Evolutionary conservation across 768 basidiomycete genomes (phyloP).

Genomic region (Termitomyces sp.): DNA sequence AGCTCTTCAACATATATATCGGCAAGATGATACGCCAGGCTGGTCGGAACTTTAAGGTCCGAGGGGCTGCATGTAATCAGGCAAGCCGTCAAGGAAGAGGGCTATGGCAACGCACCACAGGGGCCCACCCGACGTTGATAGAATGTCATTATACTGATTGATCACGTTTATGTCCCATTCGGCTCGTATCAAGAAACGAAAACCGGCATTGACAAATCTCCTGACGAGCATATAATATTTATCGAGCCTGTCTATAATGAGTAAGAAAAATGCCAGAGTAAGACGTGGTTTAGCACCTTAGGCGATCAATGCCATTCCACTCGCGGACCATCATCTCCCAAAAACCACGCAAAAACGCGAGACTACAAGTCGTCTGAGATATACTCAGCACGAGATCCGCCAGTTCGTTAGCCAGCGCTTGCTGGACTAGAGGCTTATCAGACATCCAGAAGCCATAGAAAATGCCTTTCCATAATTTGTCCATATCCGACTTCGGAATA

Average conservation of each 20-base stretch:
- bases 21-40: constrained; percentile 79
- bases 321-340: constrained; percentile 89
- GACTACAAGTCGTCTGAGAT: constrained; percentile 44
- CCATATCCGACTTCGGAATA: constrained; percentile 72
- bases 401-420: constrained; percentile 80
- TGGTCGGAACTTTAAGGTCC: constrained; percentile 67
- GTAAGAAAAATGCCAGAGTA: neutral
- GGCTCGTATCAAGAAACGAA: constrained; percentile 66
- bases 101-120: constrained; percentile 52
- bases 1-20: constrained; percentile 92
- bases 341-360: constrained; percentile 82
- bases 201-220: constrained; percentile 80
- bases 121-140: constrained; percentile 68
- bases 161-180: constrained; percentile 60
- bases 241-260: constrained; percentile 62
- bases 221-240: constrained; percentile 97
- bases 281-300: constrained; percentile 52
- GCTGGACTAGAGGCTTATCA: constrained; percentile 95
- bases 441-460: constrained; percentile 99
- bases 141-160: constrained; percentile 61
- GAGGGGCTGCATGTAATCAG: constrained; percentile 41
- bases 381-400: constrained; percentile 78
- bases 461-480: constrained; percentile 94
- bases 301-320: constrained; percentile 88
- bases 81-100: neutral